phyloP scores from a whole-genome alignment of 2,329 filamentous ascomycete genomes.

The Verticillium isaacii region DNA sequence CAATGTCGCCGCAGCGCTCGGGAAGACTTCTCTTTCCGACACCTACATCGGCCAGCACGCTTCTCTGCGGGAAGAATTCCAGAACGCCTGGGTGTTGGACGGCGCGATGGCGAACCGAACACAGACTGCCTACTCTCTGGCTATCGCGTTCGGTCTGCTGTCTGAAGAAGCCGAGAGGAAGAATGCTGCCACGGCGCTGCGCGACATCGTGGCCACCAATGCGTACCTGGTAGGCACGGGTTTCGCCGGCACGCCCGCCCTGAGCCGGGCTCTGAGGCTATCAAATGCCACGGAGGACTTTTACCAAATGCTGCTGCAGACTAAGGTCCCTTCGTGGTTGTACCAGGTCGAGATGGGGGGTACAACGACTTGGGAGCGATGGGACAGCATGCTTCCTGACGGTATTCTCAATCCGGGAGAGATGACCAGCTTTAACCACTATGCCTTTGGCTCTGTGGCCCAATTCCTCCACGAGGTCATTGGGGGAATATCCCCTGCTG shows the following conservation, averaged over 20 bases:
- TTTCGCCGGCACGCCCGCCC: slow-evolving; percentile 36
- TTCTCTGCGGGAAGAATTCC: too few species aligned
- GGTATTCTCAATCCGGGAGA: slow-evolving; percentile 37
- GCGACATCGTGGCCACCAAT: slow-evolving; percentile 24
- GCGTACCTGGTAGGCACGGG: slow-evolving; percentile 32
- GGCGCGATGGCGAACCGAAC: slow-evolving; percentile 28
- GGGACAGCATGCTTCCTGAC: slow-evolving; percentile 40
- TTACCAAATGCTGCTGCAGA: slow-evolving; percentile 44
- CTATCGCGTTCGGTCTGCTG: slow-evolving; percentile 31
- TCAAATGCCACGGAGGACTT: slow-evolving; percentile 22
- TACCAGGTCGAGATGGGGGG: slow-evolving; percentile 40
- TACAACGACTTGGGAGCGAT: slow-evolving; percentile 47
- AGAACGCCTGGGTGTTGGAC: not conserved
- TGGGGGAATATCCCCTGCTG: slow-evolving; percentile 30
- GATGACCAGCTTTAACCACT: slow-evolving; percentile 50
- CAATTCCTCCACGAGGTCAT: slow-evolving; percentile 40
- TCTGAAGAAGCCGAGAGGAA: slow-evolving; percentile 1
- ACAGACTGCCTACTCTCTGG: slow-evolving; percentile 33
- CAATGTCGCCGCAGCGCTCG: too few species aligned
- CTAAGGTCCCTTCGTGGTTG: slow-evolving; percentile 39
- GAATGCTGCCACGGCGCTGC: slow-evolving; percentile 21
- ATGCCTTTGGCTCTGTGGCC: slow-evolving; percentile 37
- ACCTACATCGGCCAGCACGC: not conserved
- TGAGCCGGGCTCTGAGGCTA: slow-evolving; percentile 25
- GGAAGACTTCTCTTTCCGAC: slow-evolving; percentile 15